These are phyloP conservation scores for Populus alba DNA, from an alignment of 345 rosid genomes.

Conservation along the genomic window DNA sequence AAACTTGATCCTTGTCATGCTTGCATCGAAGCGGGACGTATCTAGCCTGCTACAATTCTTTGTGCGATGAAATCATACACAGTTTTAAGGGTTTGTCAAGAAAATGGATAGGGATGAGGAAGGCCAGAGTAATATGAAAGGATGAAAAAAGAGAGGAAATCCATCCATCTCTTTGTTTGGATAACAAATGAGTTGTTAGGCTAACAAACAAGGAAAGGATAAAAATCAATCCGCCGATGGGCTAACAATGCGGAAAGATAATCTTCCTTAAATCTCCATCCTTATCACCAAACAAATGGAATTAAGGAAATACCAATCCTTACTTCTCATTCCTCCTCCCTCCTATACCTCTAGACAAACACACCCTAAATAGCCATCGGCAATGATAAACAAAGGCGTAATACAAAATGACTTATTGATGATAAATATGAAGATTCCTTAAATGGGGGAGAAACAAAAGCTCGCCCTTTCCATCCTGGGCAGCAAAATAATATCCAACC, in stretches of 20 bases:
- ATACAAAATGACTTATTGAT: background rate
- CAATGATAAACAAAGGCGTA: background rate
- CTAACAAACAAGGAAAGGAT: no score
- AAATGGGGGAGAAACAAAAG: background rate
- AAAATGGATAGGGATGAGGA: no score
- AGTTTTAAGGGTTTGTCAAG: background rate
- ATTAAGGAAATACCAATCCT: background rate
- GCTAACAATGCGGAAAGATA: no score
- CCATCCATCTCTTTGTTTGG: no score
- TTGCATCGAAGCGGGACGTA: background rate
- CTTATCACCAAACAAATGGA: background rate
- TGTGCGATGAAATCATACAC: background rate
- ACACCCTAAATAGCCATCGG: background rate
- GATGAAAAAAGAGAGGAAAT: no score
- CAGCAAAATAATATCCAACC: background rate
- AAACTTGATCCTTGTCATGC: background rate
- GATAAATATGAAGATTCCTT: background rate
- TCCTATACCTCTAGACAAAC: background rate
- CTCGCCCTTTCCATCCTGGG: background rate
- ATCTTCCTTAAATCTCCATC: background rate
- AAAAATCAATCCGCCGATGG: no score
- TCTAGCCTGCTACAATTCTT: background rate
- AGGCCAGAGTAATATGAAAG: no score
- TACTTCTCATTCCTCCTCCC: background rate
- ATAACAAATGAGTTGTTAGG: no score